Evolutionary conservation across 2,329 filamentous ascomycete genomes (phyloP), one percentile per base, ranked within the genome.

Genomic region (Aspergillus brasiliensis): DNA sequence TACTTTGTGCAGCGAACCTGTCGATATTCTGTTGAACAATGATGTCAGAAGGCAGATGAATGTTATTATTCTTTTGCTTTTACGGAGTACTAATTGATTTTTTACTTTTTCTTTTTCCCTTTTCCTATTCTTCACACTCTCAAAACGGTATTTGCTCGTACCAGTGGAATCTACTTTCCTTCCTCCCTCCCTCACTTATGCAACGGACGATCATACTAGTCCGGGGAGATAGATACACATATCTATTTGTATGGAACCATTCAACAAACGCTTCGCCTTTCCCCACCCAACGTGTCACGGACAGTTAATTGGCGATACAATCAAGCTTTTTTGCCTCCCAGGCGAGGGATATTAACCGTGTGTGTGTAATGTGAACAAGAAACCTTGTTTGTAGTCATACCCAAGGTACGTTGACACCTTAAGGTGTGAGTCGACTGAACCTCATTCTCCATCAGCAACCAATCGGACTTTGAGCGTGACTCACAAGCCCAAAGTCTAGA

Each of bases 301-400:
- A 34, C 31, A 34, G 31, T 34, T 34, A 34, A 11, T 34, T 34
- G 31, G 31, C 31, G 31, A 34, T 34, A 54, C 42, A 46, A 55
- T 55, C 52, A 55, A 55, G 52, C 52, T 55, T 55, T 55, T 27
- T n/a, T 19, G 5, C 25, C 38, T 38, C 42, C n/a, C 52, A 38
- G 52, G 19, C 40, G 52, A 55, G 46, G 27, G 46, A 28, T 48
- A 55, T 46, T 28, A 42, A 44, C 38, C 52, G 40, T 28, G 17
- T 51, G 28, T 21, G 25, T 51, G 25, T 51, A 34, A 40, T 17
- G 8, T 40, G 51, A 17, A 53, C 21, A 34, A 23, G 37, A 55
- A 49, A 55, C 52, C 52, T 55, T 55, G 52, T 55, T 55, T 25
- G 15, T 48, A 17, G 38, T 19, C 28, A 27, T 34, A 21, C 19